phyloP scores from a whole-genome alignment of 768 basidiomycete species.

The Pleurotus cornucopiae region DNA sequence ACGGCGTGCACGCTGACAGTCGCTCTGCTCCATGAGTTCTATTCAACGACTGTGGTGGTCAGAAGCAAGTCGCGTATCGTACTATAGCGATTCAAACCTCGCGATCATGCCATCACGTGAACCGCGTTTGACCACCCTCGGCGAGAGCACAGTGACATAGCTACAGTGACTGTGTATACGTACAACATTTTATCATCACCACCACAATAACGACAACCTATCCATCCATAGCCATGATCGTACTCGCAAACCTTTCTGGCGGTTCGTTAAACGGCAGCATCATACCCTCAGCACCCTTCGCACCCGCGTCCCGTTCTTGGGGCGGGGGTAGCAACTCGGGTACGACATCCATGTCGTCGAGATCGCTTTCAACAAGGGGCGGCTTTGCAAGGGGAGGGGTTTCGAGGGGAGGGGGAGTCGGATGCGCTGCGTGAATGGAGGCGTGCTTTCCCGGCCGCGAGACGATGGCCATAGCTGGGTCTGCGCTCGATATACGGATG shows the following conservation, averaged over 20 bases:
- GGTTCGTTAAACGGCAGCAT: slow-evolving; percentile 12
- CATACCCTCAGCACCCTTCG: neutral
- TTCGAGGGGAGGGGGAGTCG: too few relatives aligned
- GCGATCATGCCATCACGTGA: too few relatives aligned
- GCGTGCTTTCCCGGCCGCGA: slow-evolving; percentile 61
- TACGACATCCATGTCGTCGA: slow-evolving; percentile 8
- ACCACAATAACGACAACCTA: neutral
- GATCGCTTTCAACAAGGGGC: neutral
- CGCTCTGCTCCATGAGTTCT: too few relatives aligned
- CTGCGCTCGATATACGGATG: slow-evolving; percentile 64
- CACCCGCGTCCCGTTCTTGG: neutral
- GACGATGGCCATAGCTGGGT: slow-evolving; percentile 42
- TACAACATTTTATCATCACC: too few relatives aligned
- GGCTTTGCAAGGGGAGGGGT: too few relatives aligned
- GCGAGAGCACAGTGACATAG: neutral
- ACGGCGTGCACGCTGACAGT: neutral
- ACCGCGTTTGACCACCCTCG: neutral
- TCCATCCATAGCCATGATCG: slow-evolving; percentile 30
- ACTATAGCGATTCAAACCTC: too few relatives aligned
- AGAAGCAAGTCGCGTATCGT: too few relatives aligned
- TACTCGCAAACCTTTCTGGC: slow-evolving; percentile 24
- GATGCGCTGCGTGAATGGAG: slow-evolving; percentile 17
- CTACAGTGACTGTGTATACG: neutral
- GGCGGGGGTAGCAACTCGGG: neutral
- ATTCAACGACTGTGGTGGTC: too few relatives aligned